Conservation (phyloP, 768 basidiomycete genomes). For the Tulasnella calospora region DNA sequence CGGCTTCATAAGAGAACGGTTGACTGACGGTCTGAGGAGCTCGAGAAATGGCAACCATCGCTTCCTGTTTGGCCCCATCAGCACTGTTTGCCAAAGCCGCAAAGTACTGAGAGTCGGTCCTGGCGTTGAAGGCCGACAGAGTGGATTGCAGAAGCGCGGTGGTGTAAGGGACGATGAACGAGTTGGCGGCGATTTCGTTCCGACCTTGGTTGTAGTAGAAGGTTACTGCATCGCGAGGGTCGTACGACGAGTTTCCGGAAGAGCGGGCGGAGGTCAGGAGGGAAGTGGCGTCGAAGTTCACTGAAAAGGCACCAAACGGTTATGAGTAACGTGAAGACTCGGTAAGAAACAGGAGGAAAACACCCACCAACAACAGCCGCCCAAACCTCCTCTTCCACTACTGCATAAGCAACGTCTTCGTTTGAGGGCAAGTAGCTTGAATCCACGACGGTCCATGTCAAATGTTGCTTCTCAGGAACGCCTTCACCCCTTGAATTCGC, state of each 20-base stretch:
- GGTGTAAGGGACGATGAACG: conserved; percentile 41
- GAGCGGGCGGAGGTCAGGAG: conserved; percentile 37
- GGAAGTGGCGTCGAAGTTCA: conserved; percentile 35
- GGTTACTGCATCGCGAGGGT: conserved; percentile 37
- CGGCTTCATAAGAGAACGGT: conserved; percentile 31
- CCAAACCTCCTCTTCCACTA: conserved; percentile 43
- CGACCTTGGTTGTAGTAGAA: conserved; percentile 44
- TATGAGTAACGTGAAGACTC: background rate
- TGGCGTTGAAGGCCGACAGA: background rate
- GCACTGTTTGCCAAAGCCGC: conserved; percentile 38
- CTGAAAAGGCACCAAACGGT: background rate
- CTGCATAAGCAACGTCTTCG: conserved; percentile 33
- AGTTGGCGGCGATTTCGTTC: conserved; percentile 42
- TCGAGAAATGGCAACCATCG: conserved; percentile 37
- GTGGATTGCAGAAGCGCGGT: conserved; percentile 32
- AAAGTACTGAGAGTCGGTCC: conserved; percentile 25
- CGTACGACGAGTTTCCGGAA: conserved; percentile 40
- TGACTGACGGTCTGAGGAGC: conserved; percentile 36
- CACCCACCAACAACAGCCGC: conserved; percentile 42
- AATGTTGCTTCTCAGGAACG: background rate
- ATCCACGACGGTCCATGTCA: conserved; percentile 4
- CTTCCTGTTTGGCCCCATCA: conserved; percentile 24
- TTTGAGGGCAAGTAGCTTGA: conserved; percentile 14
- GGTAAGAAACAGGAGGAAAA: background rate
- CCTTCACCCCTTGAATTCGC: conserved; percentile 31